Conservation (phyloP, 1,139 yeast genomes). For the Candida freyschussii region DNA sequence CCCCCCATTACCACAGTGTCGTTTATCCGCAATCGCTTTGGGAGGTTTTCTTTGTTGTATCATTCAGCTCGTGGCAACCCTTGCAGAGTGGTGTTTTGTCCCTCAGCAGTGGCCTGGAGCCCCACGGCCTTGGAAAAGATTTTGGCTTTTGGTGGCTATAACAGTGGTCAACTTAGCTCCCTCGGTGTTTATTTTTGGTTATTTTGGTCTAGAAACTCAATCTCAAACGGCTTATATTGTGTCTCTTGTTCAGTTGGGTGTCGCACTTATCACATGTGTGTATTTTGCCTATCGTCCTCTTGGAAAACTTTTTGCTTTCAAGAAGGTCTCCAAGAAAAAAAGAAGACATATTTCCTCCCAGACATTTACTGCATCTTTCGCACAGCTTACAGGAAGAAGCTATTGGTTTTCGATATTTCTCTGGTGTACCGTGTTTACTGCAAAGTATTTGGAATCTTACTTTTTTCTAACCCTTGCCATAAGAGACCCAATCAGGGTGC, state of each 20-base stretch:
- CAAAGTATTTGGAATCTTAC: conserved; percentile 77
- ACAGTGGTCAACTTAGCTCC: conserved; percentile 53
- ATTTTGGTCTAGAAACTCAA: conserved; percentile 46
- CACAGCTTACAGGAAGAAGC: conserved; percentile 47
- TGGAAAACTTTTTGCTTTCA: conserved; percentile 42
- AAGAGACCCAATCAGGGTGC: conserved; percentile 71
- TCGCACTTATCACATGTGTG: conserved; percentile 56
- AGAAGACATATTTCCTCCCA: conserved; percentile 37
- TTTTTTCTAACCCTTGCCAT: conserved; percentile 73
- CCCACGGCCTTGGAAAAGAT: conserved; percentile 41
- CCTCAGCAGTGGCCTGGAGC: conserved; percentile 72
- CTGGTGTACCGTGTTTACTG: conserved; percentile 66
- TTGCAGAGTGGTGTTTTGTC: conserved; percentile 60
- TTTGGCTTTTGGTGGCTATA: conserved; percentile 40
- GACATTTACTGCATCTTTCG: conserved; percentile 53
- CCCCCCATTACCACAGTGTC: conserved; percentile 60
- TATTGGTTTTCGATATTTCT: conserved; percentile 53
- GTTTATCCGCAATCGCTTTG: conserved; percentile 57
- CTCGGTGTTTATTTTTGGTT: conserved; percentile 52
- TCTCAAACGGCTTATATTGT: conserved; percentile 47
- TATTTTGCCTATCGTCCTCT: conserved; percentile 62
- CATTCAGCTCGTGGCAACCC: conserved; percentile 56
- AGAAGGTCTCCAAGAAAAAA: conserved; percentile 30
- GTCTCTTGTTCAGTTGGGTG: conserved; percentile 52
- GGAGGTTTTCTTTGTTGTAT: conserved; percentile 71